Percentiles rank a stretch among this genome's conserved stretches.
Conservation (phyloP, 78 protist species). For the Dictyostelium intermedium region DNA sequence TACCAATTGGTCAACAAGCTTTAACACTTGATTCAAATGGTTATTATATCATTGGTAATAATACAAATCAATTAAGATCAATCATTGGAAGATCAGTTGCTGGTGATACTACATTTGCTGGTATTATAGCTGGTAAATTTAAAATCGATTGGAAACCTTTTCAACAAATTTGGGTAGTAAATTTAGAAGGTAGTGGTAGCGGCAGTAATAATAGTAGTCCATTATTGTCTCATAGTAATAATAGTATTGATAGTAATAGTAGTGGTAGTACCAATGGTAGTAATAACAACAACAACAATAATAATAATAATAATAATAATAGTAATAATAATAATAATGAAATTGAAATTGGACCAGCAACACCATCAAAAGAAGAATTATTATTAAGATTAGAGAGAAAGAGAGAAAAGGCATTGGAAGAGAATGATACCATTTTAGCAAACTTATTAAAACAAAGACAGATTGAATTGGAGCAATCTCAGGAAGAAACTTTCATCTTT, state of each 20-base stretch:
- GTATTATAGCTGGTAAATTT: constrained; percentile 48
- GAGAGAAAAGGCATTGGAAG: constrained; percentile 6
- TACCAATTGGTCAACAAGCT: background rate
- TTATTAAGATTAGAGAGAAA: background rate
- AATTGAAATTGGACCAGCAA: constrained; percentile 45
- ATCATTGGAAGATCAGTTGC: constrained; percentile 20
- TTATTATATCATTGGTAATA: background rate
- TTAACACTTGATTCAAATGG: constrained; percentile 8
- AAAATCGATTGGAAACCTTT: constrained; percentile 62
- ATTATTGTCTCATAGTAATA: background rate
- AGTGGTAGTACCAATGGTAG: background rate
- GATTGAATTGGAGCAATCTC: constrained; percentile 7
- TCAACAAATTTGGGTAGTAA: background rate
- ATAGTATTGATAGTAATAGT: background rate
- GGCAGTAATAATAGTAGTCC: background rate
- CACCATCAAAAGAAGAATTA: constrained; percentile 48
- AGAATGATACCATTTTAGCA: background rate
- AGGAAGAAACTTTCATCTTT: background rate
- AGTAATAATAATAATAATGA: background rate
- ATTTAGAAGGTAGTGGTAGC: background rate
- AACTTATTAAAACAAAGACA: constrained; percentile 11
- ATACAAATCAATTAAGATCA: constrained; percentile 2
- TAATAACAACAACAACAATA: background rate
- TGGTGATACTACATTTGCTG: constrained; percentile 46
- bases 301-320: background rate